Percentiles rank a stretch among this genome's conserved stretches.
Conservation (phyloP, 1,284 basidiomycete species). For the Puccinia sorghi region DNA sequence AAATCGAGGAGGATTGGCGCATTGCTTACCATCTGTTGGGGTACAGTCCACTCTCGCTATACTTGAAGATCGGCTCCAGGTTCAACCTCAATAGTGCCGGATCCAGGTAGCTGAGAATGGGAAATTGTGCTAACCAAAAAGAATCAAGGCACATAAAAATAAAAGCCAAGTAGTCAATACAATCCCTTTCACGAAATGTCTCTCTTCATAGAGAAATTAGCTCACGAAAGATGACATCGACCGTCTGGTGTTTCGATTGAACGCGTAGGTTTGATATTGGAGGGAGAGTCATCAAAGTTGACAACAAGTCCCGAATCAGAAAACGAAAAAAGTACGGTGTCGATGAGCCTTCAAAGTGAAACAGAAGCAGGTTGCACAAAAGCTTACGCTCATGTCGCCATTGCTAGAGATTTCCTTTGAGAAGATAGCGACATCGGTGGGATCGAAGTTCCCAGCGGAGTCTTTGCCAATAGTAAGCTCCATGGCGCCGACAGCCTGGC, state of each 20-base stretch:
- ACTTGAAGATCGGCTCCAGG: conserved; percentile 57
- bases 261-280: too few relatives aligned
- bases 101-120: conserved; percentile 56
- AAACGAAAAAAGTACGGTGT: neutral
- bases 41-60: conserved; percentile 57
- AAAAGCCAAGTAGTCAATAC: too few relatives aligned
- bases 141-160: neutral
- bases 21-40: conserved; percentile 54
- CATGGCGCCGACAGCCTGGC: conserved; percentile 56
- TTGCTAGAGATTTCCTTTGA: conserved; percentile 58
- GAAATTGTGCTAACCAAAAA: conserved; percentile 54
- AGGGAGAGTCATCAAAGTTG: neutral
- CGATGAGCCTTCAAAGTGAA: neutral
- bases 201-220: neutral
- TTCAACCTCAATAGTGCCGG: conserved; percentile 54
- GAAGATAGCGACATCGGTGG: conserved; percentile 55
- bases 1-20: neutral
- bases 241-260: conserved; percentile 52
- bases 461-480: conserved; percentile 55
- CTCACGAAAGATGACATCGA: conserved; percentile 57
- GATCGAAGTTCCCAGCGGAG: conserved; percentile 52
- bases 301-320: neutral
- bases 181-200: neutral
- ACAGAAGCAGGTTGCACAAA: neutral
- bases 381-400: conserved; percentile 55